phyloP scores from a whole-genome alignment of 1,284 basidiomycete species.

The Apiotrichum laibachii region DNA sequence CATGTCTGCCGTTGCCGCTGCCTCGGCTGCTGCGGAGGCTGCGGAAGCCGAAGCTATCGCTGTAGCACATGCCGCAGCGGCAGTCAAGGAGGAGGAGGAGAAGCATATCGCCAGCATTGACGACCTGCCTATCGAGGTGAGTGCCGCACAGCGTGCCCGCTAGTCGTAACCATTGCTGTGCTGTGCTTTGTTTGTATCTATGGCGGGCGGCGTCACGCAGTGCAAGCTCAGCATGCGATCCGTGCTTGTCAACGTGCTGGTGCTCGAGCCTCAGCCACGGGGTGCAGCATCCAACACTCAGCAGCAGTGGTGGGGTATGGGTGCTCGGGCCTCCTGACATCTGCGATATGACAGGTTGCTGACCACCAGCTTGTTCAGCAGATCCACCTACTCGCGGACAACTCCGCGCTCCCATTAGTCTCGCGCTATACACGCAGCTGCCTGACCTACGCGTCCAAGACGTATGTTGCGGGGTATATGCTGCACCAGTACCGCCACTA shows the following conservation, averaged over 20 bases:
- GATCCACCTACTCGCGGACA: conserved; percentile 65
- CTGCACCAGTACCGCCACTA: conserved; percentile 29
- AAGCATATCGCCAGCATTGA: conserved; percentile 11
- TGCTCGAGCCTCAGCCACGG: too few relatives aligned
- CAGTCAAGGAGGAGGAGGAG: background rate
- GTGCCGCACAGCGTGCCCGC: background rate
- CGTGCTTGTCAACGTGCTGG: too few relatives aligned
- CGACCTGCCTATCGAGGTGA: conserved; percentile 31
- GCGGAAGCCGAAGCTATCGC: background rate
- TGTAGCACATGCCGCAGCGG: background rate
- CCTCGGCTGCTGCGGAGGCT: background rate
- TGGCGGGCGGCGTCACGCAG: too few relatives aligned
- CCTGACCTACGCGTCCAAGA: conserved; percentile 51
- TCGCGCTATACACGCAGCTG: conserved; percentile 58
- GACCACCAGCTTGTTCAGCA: conserved; percentile 64
- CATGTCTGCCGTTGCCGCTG: background rate
- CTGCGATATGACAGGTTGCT: background rate
- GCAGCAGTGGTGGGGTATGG: too few relatives aligned
- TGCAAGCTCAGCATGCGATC: too few relatives aligned
- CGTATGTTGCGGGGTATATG: conserved; percentile 35
- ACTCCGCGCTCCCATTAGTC: conserved; percentile 59
- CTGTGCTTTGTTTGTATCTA: background rate
- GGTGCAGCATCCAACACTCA: too few relatives aligned
- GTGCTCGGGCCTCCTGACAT: background rate
- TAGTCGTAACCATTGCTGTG: background rate